Conservation (phyloP, 345 rosid species). For the Brassica carinata region DNA sequence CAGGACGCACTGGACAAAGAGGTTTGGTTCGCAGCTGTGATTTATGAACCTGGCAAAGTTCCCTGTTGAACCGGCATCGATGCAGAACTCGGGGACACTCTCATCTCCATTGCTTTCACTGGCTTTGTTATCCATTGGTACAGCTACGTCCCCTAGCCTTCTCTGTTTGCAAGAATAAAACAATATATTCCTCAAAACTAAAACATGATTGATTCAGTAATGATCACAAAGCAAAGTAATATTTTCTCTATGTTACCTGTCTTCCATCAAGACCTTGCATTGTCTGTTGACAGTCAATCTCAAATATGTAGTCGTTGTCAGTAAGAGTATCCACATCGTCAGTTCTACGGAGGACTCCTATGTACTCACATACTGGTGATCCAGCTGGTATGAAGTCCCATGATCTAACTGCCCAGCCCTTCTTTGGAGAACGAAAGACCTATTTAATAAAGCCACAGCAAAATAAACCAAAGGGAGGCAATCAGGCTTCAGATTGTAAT, state of each 20-base stretch:
- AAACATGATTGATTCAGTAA: conserved; percentile 6
- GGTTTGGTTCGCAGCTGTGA: conserved; percentile 94
- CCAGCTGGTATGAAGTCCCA: conserved; percentile 96
- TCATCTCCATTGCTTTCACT: conserved; percentile 52
- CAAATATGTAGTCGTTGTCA: conserved; percentile 83
- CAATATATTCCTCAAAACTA: background rate
- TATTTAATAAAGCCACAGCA: conserved; percentile 40
- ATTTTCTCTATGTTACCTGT: conserved; percentile 52
- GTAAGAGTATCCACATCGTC: conserved; percentile 67
- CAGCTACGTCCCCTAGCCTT: conserved; percentile 54
- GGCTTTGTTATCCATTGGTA: conserved; percentile 32
- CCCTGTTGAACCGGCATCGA: conserved; percentile 84
- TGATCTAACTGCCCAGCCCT: conserved; percentile 97
- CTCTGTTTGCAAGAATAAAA: conserved; percentile 50
- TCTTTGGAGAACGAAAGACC: conserved; percentile 84
- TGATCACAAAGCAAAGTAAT: conserved; percentile 7
- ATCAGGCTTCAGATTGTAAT: conserved; percentile 4
- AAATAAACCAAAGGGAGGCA: background rate
- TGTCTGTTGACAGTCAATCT: conserved; percentile 93
- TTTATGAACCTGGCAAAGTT: conserved; percentile 88
- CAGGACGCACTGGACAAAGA: conserved; percentile 85
- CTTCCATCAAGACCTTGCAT: conserved; percentile 87
- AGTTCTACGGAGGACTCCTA: conserved; percentile 67
- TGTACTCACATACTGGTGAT: conserved; percentile 88
- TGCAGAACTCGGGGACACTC: conserved; percentile 78